These are phyloP conservation scores for Chenopodium quinoa DNA, from an alignment of 148 eudicot species.

Conservation along the genomic window DNA sequence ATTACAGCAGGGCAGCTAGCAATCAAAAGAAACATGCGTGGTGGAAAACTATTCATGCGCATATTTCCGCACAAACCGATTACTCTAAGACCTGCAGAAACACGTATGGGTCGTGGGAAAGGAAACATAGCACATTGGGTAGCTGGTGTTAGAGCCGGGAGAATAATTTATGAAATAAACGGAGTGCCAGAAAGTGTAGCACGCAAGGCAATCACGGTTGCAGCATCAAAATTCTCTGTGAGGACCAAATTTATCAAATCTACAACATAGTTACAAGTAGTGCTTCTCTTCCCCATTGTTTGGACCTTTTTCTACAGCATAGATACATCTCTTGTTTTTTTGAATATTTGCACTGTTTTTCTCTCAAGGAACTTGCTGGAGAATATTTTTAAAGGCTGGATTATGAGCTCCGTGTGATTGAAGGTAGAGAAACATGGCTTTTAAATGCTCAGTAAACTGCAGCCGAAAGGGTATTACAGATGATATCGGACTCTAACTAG, in stretches of 20 bases:
- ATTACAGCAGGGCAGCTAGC: conserved; percentile 34
- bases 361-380: conserved; percentile 3
- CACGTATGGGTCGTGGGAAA: conserved; percentile 45
- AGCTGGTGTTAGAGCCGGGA: conserved; percentile 32
- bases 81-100: conserved; percentile 34
- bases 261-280: background rate
- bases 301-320: background rate
- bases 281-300: background rate
- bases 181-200: conserved; percentile 38
- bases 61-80: conserved; percentile 37
- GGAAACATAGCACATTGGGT: conserved; percentile 33
- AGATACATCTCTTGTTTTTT: background rate
- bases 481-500: background rate
- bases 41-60: conserved; percentile 30
- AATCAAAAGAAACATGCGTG: conserved; percentile 35
- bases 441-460: background rate
- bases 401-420: background rate
- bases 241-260: conserved; percentile 30
- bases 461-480: conserved; percentile 1
- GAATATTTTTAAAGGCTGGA: background rate
- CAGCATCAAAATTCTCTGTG: conserved; percentile 31
- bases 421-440: background rate
- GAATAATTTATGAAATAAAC: conserved; percentile 32
- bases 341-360: background rate
- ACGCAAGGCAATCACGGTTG: conserved; percentile 33